Percentiles rank a stretch among this genome's conserved stretches.
These are phyloP conservation scores for Apiotrichum montevideense DNA, from an alignment of 1,284 basidiomycete species.

Conservation along the genomic window DNA sequence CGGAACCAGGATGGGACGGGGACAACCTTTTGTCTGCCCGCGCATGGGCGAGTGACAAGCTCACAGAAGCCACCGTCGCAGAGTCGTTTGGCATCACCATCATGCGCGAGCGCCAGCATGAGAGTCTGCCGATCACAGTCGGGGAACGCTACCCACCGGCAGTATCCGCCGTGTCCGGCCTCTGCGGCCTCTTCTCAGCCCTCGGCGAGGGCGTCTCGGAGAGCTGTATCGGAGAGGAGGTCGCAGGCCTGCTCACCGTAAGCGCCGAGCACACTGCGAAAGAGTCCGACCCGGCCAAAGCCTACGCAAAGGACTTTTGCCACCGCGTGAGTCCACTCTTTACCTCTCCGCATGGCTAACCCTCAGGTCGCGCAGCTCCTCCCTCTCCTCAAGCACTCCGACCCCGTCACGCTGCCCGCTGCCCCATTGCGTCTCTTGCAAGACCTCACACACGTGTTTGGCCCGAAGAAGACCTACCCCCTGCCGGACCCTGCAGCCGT, in stretches of 20 bases:
- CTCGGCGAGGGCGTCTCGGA: conserved; percentile 15
- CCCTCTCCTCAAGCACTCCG: conserved; percentile 12
- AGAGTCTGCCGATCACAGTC: conserved; percentile 28
- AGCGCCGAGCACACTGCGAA: conserved; percentile 4
- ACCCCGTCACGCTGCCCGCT: conserved; percentile 15
- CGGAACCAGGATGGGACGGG: conserved; percentile 22
- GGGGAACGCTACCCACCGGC: conserved; percentile 27
- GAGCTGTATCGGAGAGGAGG: conserved; percentile 27
- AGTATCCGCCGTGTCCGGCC: conserved; percentile 12
- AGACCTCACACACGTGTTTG: conserved; percentile 23
- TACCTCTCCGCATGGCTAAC: neutral
- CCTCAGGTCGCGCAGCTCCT: conserved; percentile 10
- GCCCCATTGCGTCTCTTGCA: conserved; percentile 27
- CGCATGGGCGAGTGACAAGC: conserved; percentile 19
- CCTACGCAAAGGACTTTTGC: conserved; percentile 20
- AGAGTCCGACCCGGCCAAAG: conserved; percentile 4
- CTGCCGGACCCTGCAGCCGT: conserved; percentile 16
- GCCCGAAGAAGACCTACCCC: conserved; percentile 7
- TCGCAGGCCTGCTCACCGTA: conserved; percentile 8
- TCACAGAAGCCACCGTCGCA: conserved; percentile 19
- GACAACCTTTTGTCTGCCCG: conserved; percentile 19
- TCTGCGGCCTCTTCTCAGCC: conserved; percentile 17
- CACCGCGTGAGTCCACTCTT: conserved; percentile 13
- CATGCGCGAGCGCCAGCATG: conserved; percentile 30
- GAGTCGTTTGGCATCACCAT: conserved; percentile 30